Conservation (phyloP, 768 basidiomycete genomes). For the Dacryopinax primogenitus region DNA sequence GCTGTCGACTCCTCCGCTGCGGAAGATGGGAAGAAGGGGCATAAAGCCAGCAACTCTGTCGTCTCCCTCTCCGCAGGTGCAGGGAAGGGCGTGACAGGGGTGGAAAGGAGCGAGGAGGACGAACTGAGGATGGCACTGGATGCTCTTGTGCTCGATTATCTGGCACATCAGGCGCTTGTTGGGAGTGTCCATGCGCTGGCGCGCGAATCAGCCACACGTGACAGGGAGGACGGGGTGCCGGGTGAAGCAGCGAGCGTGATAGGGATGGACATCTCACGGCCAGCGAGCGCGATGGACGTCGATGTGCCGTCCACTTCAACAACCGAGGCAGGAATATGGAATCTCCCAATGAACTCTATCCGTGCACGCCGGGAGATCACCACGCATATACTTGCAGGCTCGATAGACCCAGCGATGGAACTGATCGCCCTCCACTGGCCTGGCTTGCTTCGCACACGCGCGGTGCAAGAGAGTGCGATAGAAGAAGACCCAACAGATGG, state of each 20-base stretch:
- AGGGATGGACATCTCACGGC: slow-evolving; percentile 8
- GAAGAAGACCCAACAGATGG: slow-evolving; percentile 8
- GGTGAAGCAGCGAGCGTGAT: slow-evolving; percentile 12
- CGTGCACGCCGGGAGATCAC: slow-evolving; percentile 59
- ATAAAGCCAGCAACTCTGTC: neutral
- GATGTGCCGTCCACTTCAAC: slow-evolving; percentile 32
- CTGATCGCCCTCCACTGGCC: slow-evolving; percentile 48
- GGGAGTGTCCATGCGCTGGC: slow-evolving; percentile 57
- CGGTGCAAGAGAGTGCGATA: neutral
- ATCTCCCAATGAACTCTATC: slow-evolving; percentile 35
- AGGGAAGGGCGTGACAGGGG: slow-evolving; percentile 5
- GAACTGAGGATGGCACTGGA: slow-evolving; percentile 49
- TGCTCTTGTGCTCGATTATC: slow-evolving; percentile 62
- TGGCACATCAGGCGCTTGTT: slow-evolving; percentile 74
- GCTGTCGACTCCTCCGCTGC: neutral
- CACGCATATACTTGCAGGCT: slow-evolving; percentile 50
- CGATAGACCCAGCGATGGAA: slow-evolving; percentile 54
- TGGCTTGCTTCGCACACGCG: slow-evolving; percentile 33
- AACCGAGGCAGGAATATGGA: slow-evolving; percentile 5
- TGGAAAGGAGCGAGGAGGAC: slow-evolving; percentile 31
- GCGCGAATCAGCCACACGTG: slow-evolving; percentile 29
- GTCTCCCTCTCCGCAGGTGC: neutral
- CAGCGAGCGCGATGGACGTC: slow-evolving; percentile 31
- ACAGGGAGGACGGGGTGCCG: slow-evolving; percentile 2
- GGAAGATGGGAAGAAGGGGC: neutral